These are phyloP conservation scores for Drosera spatulata DNA, from an alignment of 179 eudicot species.

Conservation along the genomic window DNA sequence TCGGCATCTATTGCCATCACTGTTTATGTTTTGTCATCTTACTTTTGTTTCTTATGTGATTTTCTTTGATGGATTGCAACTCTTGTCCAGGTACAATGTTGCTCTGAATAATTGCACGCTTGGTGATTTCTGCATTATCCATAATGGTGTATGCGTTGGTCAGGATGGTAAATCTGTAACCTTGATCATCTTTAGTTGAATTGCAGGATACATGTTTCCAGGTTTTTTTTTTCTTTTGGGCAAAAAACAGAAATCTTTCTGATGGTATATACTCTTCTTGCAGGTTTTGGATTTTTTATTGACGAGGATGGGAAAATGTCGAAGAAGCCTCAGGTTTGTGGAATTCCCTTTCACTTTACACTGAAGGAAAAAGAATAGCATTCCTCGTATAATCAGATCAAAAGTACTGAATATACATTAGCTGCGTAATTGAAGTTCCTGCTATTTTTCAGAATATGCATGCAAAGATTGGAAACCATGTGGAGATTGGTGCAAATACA, in stretches of 20 bases:
- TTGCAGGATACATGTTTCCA: neutral
- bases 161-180: constrained; percentile 57
- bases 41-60: neutral
- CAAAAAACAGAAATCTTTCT: neutral
- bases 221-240: neutral
- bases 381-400: too few relatives aligned
- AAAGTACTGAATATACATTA: too few relatives aligned
- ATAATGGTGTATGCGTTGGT: constrained; percentile 85
- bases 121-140: constrained; percentile 72
- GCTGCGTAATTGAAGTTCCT: neutral
- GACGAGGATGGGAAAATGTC: constrained; percentile 66
- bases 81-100: constrained; percentile 70
- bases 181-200: neutral
- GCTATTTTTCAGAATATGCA: constrained; percentile 32
- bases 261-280: neutral
- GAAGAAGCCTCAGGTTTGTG: constrained; percentile 80
- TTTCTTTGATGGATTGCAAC: constrained; percentile 6
- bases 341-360: neutral
- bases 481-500: constrained; percentile 91
- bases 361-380: too few relatives aligned
- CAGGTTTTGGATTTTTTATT: constrained; percentile 85
- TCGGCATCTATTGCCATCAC: too few relatives aligned
- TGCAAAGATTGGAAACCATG: constrained; percentile 72
- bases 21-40: too few relatives aligned
- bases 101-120: constrained; percentile 59